A percentile compares a stretch with the other conserved stretches of the same genome.
Conservation (phyloP, 768 basidiomycete genomes). For the Rhizopogon rudus region DNA sequence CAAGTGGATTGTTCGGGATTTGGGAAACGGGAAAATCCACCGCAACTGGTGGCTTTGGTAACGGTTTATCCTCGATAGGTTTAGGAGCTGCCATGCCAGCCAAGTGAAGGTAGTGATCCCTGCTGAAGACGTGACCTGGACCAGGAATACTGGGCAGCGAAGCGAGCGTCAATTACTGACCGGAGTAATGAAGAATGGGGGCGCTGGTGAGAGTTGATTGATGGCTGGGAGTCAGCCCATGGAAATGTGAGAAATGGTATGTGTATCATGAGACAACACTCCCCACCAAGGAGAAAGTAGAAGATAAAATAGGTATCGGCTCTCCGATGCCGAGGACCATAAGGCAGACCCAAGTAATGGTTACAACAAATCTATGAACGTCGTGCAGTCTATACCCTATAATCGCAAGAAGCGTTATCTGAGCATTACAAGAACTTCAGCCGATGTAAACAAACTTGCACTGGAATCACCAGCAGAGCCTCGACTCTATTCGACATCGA, state of each 20-base stretch:
- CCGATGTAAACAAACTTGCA: background rate
- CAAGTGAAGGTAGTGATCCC: background rate
- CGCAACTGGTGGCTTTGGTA: background rate
- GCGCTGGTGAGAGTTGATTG: background rate
- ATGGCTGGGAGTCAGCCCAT: background rate
- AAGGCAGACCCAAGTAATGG: too few species aligned
- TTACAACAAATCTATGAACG: background rate
- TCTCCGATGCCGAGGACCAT: background rate
- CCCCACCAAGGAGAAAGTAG: background rate
- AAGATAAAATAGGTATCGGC: background rate
- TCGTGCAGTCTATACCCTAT: too few species aligned
- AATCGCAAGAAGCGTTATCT: too few species aligned
- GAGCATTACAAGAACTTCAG: background rate
- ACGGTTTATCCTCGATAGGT: background rate
- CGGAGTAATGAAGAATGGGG: background rate
- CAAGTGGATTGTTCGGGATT: conserved; percentile 60
- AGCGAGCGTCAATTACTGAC: background rate
- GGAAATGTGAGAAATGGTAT: background rate
- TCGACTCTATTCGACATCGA: too few species aligned
- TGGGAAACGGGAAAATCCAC: conserved; percentile 46
- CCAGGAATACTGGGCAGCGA: background rate
- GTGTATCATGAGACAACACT: background rate
- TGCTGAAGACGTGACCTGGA: background rate
- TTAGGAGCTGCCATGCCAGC: background rate
- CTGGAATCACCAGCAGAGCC: too few species aligned